These are phyloP conservation scores for Pichia nanzhaoensis DNA, from an alignment of 805 yeast species.

Conservation along the genomic window DNA sequence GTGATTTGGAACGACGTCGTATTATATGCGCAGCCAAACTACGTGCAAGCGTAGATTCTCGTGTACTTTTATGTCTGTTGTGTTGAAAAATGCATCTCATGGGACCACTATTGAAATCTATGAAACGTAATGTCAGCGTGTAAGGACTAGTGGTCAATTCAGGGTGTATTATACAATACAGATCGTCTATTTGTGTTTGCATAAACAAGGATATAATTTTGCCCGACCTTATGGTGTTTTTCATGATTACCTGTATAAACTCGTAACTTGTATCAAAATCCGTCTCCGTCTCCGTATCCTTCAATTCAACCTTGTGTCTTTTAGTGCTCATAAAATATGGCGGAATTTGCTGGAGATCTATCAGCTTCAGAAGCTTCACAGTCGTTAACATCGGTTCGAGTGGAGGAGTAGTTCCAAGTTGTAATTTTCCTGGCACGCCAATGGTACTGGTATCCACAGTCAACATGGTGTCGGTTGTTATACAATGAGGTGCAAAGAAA, in stretches of 20 bases:
- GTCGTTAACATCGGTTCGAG: not conserved
- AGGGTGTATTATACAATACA: not conserved
- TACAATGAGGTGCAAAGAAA: too few relatives aligned
- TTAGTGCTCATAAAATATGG: not conserved
- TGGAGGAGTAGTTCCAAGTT: not conserved
- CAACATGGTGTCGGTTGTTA: not conserved
- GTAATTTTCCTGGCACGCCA: not conserved
- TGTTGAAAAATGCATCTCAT: not conserved
- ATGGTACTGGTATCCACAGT: not conserved
- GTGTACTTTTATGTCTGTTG: too few relatives aligned
- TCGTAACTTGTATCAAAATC: not conserved
- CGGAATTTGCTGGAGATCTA: not conserved
- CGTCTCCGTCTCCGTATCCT: not conserved
- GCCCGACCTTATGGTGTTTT: not conserved
- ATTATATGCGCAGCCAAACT: slow-evolving; percentile 3
- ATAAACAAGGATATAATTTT: not conserved
- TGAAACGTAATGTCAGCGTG: not conserved
- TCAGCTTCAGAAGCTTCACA: not conserved
- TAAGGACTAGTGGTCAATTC: not conserved
- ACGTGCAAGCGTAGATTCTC: slow-evolving; percentile 1
- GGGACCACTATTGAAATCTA: not conserved
- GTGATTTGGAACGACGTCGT: not conserved
- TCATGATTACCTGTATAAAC: not conserved
- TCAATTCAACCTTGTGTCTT: not conserved
- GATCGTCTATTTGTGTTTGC: not conserved